Percentiles rank a stretch among this genome's conserved stretches.
Conservation (phyloP, 164 flowering plant species). For the Akebia trifoliata region DNA sequence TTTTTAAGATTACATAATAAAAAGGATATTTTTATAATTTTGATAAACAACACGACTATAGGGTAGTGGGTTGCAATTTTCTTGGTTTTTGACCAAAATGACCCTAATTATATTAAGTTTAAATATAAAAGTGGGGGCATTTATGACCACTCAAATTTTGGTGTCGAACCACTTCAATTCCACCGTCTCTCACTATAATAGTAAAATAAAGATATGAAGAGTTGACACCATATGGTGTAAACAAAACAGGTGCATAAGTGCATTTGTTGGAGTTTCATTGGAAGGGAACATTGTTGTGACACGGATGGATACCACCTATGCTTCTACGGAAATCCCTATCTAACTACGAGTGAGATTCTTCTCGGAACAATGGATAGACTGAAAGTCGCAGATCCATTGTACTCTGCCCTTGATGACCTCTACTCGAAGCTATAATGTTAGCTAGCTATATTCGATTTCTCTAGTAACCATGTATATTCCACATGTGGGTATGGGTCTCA, state of each 20-base stretch:
- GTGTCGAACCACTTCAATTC: too few species aligned
- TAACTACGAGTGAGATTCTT: conserved; percentile 77
- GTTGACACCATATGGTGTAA: conserved; percentile 11
- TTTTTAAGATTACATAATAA: too few species aligned
- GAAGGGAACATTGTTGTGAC: conserved; percentile 89
- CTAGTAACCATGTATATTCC: neutral
- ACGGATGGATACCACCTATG: conserved; percentile 73
- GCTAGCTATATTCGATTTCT: neutral
- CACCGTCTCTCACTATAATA: too few species aligned
- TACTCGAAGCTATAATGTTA: conserved; percentile 24
- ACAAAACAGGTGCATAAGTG: conserved; percentile 73
- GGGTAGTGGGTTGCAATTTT: too few species aligned
- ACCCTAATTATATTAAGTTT: too few species aligned
- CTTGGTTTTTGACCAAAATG: too few species aligned
- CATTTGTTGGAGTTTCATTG: conserved; percentile 85
- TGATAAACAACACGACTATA: too few species aligned
- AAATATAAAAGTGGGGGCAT: too few species aligned
- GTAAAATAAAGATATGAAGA: too few species aligned
- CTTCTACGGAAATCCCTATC: conserved; percentile 94
- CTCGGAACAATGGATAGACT: conserved; percentile 85
- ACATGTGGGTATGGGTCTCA: neutral
- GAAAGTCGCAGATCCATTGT: conserved; percentile 78
- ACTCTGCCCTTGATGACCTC: conserved; percentile 58
- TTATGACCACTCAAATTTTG: neutral
- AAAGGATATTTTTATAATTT: too few species aligned